Conservation (phyloP, 2,329 filamentous ascomycete species). For the Epichloe baconii region DNA sequence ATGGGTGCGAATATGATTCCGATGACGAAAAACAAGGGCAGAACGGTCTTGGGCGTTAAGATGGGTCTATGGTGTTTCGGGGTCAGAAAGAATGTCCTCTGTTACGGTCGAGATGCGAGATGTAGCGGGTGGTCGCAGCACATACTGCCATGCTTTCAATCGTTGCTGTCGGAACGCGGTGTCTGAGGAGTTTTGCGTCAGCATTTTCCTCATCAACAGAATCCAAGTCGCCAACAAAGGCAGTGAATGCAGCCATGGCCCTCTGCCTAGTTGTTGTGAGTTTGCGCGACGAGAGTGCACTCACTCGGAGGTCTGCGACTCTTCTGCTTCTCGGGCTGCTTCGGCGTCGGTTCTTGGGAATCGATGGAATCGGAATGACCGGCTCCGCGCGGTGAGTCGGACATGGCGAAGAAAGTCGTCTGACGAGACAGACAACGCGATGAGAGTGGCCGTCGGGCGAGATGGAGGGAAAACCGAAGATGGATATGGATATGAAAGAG, state of each 20-base stretch:
- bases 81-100: slow-evolving; percentile 21
- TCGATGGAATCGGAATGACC: slow-evolving; percentile 39
- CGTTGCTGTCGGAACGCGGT: slow-evolving; percentile 95
- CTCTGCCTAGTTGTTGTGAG: slow-evolving; percentile 15
- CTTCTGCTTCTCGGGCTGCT: slow-evolving; percentile 65
- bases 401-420: slow-evolving; percentile 26
- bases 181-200: slow-evolving; percentile 40
- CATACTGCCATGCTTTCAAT: slow-evolving; percentile 96
- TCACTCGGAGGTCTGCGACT: slow-evolving; percentile 81
- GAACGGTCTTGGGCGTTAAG: slow-evolving; percentile 83
- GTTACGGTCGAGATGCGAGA: not conserved
- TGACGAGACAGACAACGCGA: not conserved
- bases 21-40: slow-evolving; percentile 82
- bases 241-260: not conserved
- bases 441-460: not conserved
- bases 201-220: not conserved
- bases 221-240: slow-evolving; percentile 3
- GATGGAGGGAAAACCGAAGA: not conserved
- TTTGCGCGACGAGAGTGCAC: slow-evolving; percentile 15
- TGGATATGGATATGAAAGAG: not conserved
- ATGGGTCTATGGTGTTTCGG: slow-evolving; percentile 54
- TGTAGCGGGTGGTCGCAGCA: slow-evolving; percentile 12
- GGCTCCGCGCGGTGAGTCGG: slow-evolving; percentile 31
- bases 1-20: slow-evolving; percentile 90
- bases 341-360: slow-evolving; percentile 38